These are phyloP conservation scores for Entonaema liquescens DNA, from an alignment of 495 filamentous ascomycete genomes.

Conservation along the genomic window DNA sequence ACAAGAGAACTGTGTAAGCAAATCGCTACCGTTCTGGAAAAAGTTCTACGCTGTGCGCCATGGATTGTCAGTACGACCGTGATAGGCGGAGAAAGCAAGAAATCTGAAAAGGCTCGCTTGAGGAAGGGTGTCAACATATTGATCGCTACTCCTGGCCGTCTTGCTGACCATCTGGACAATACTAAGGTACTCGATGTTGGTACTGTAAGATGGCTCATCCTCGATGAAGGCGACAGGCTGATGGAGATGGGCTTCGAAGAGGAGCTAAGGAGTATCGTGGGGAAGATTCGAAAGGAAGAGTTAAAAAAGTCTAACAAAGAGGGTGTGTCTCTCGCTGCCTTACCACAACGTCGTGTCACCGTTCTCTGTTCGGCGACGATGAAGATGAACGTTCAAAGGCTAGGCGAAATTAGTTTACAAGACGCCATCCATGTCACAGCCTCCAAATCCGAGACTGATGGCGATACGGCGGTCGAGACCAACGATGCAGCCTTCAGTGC, in stretches of 20 bases:
- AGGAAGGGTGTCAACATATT: conserved; percentile 94
- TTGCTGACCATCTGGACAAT: conserved; percentile 90
- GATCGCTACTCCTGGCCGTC: conserved; percentile 89
- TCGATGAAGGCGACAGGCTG: conserved; percentile 94
- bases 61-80: conserved; percentile 94
- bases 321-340: conserved; percentile 55
- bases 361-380: conserved; percentile 96
- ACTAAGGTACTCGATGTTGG: conserved; percentile 88
- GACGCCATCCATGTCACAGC: conserved; percentile 88
- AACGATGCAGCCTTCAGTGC: conserved; percentile 76
- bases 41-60: conserved; percentile 78
- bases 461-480: conserved; percentile 51
- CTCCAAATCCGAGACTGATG: conserved; percentile 61
- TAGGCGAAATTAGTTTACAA: conserved; percentile 94
- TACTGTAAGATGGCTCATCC: conserved; percentile 88
- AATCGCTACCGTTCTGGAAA: conserved; percentile 84
- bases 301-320: conserved; percentile 51
- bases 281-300: conserved; percentile 70
- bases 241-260: conserved; percentile 98
- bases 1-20: conserved; percentile 94
- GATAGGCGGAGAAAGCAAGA: conserved; percentile 96
- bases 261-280: conserved; percentile 79
- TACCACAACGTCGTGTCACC: conserved; percentile 82
- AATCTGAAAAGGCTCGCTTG: conserved; percentile 91
- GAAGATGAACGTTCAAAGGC: conserved; percentile 91